Conservation (phyloP, 257 asterid genomes). For the Anisodus acutangulus region DNA sequence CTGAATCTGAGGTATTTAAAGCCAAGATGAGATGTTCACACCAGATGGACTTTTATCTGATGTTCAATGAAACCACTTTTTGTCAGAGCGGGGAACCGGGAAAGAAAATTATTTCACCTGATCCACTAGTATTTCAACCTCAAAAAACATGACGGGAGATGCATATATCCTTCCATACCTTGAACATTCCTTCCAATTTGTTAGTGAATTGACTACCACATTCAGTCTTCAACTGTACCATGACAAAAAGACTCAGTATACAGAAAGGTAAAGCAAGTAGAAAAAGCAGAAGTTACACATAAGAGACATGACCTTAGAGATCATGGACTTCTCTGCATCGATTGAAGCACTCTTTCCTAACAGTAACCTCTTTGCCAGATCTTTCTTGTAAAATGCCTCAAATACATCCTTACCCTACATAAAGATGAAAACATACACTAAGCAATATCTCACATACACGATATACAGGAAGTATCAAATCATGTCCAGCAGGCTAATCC, state of each 20-base stretch:
- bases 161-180: slow-evolving; percentile 52
- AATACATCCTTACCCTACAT: slow-evolving; percentile 58
- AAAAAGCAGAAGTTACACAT: slow-evolving; percentile 25
- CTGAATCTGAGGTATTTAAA: not conserved
- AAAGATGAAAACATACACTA: slow-evolving; percentile 11
- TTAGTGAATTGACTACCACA: slow-evolving; percentile 98
- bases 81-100: not conserved
- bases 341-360: slow-evolving; percentile 95
- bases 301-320: slow-evolving; percentile 42
- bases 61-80: not conserved
- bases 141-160: slow-evolving; percentile 13
- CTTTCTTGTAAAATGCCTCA: slow-evolving; percentile 62
- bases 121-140: slow-evolving; percentile 1
- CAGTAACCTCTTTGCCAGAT: slow-evolving; percentile 85
- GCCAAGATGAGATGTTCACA: slow-evolving; percentile 19
- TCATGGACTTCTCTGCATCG: slow-evolving; percentile 95
- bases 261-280: not conserved
- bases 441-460: not conserved
- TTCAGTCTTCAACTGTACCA: slow-evolving; percentile 88
- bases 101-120: slow-evolving; percentile 6
- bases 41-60: not conserved
- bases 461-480: not conserved
- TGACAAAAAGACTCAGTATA: not conserved
- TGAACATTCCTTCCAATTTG: slow-evolving; percentile 98
- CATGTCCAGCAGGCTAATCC: not conserved